Evolutionary conservation across 148 eudicot genomes (phyloP), one percentile per base, ranked within the genome.

Genomic region (Chenopodium quinoa): DNA sequence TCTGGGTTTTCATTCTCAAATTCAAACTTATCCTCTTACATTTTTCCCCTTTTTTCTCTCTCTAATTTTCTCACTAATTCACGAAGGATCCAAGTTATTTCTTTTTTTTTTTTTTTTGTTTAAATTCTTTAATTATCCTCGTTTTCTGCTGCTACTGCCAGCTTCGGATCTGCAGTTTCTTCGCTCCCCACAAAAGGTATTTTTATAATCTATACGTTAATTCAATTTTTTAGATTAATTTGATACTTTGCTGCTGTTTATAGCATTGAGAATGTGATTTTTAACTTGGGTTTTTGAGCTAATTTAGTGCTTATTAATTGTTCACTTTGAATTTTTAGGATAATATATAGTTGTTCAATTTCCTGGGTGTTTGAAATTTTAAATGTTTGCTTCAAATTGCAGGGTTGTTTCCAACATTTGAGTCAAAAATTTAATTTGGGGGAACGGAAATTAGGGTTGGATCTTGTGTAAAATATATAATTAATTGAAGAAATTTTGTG

Each of bases 161-260:
- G 31, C 79, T 73, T 83, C 75, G 86, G 84, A 83, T 83, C 82
- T 78, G 67, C 80, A 66, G 62, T 66, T 78, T 75, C 78, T 75
- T 81, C 63, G 52, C 82, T 77, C 37, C 75, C n/a, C 70, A 40
- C 63, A 75, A 44, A 27, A 78, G 84, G 84, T 80, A 80, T 47
- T 40, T 52, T 50, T 14, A 48, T 52, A 65, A 69, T 40, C 60
- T 32, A 8, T 73, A 50, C 54, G 62, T n/a, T 37, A 20, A 29
- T 50, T 72, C 34, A 48, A 22, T 14, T 16, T 78, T 32, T 29
- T 46, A 22, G 14, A 9, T 50, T 9, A 50, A 50, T 50, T 50
- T 50, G 54, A 50, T 50, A 50, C 54, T 66, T 68, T 50, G 46
- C 23, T 52, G 34, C 4, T 64, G 7, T 4, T 52, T 75, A 0